A percentile compares a stretch with the other conserved stretches of the same genome.
phyloP scores from a whole-genome alignment of 2,329 filamentous ascomycete genomes.

The Sphaerulina populicola region DNA sequence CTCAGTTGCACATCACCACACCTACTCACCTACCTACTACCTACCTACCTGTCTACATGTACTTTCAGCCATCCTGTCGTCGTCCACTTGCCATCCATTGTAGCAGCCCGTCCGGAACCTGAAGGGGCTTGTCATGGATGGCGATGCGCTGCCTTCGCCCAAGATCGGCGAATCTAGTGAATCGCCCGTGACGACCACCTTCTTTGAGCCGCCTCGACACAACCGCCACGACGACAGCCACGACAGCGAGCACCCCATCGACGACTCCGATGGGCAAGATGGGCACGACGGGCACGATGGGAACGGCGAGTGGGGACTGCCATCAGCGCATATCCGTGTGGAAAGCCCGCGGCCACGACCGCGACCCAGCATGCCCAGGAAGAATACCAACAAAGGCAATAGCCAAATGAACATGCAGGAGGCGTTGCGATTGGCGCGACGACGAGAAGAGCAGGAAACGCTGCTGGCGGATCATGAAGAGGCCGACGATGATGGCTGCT shows the following conservation, averaged over 20 bases:
- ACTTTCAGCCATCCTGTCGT: no score
- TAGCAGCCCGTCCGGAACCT: no score
- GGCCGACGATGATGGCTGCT: slow-evolving; percentile 42
- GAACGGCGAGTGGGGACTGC: neutral
- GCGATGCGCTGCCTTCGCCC: neutral
- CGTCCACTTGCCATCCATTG: no score
- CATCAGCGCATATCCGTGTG: slow-evolving; percentile 24
- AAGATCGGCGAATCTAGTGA: neutral
- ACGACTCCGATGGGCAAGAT: neutral
- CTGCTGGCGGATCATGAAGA: slow-evolving; percentile 40
- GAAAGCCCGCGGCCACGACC: slow-evolving; percentile 18
- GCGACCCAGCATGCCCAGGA: slow-evolving; percentile 26
- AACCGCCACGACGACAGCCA: neutral
- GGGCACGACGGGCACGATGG: neutral
- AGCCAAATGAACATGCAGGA: slow-evolving; percentile 33
- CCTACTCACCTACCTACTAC: no score
- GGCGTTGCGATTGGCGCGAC: slow-evolving; percentile 35
- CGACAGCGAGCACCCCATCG: neutral
- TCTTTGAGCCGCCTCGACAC: neutral
- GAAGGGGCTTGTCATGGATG: no score
- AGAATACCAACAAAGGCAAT: slow-evolving; percentile 25
- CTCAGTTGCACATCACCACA: no score
- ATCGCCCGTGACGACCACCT: slow-evolving; percentile 2
- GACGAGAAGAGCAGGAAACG: slow-evolving; percentile 43
- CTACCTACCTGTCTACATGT: no score